Base-by-base conservation (phyloP, 108 stramenopile genomes). In the Fistulifera pelliculosa region DNA sequence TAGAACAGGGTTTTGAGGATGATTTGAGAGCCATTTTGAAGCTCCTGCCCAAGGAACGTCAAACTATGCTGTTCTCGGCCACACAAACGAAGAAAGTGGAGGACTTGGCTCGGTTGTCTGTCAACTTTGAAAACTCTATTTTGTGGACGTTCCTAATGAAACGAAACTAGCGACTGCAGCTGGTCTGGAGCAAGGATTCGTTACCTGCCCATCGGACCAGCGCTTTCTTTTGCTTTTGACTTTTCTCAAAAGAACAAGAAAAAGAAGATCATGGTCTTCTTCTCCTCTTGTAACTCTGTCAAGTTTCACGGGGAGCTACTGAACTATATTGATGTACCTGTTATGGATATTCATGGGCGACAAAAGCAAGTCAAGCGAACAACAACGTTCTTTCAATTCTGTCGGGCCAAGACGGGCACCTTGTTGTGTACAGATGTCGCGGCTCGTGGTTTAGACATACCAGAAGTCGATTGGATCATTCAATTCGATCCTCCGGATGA, bases 401-500 rank as follows among this genome's bases (percentile, higher is more conserved):
- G 95, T 64, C 93, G 94, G 57, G 74, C 75, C 50, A 78, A 93
- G 24, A 77, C 62, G n/a, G 99, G 97, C 14, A 94, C 93, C 1
- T 73, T 99, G 42, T 65, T 98, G 27, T 98, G 96, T 77, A 98
- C 99, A 17, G 99, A 98, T 64, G 97, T 99, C n/a, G 97, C 97
- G 18, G 99, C 98, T 19, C 81, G 99, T 10, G 94, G 95, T 15
- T 68, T 97, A 26, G 58, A 60, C 27, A 60, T 60, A 28, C 58
- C 58, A 2, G 57, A 83, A 8, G 97, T 98, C 7, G 96, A 99
- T 74, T 99, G 97, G 97, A 98, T 99, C 57, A 87, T 93, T 52
- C 99, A 99, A 74, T 98, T 92, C 62, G 99, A 99, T 75, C 98
- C 99, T 5, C 99, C 99, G 11, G 97, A 98, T 69, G 96, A 99